Base-by-base conservation (phyloP, 2,329 filamentous ascomycete species). In the Paecilomyces variotii region DNA sequence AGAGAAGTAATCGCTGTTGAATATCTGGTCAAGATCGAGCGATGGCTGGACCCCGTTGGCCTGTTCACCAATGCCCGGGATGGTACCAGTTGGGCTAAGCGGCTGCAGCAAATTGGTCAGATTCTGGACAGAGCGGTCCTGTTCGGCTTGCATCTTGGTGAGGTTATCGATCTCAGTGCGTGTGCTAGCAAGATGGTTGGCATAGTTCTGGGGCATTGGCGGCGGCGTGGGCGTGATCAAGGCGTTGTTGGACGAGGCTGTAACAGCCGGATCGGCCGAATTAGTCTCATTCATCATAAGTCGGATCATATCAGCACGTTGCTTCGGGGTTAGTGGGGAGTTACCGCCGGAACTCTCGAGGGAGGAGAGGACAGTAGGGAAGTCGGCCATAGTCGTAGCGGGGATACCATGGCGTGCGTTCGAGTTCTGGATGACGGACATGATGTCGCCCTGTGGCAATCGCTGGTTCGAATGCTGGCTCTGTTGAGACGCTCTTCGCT, bases 141-240 rank as follows among this genome's bases (percentile, higher is more conserved):
- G 91, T 60, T 93, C 86, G 26, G 85, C 84, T 69, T 95, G 90
- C 67, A 96, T 79, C 51, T 87, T 87, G 62, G 90, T 85, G 1
- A 97, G 80, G 30, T 88, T 82, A 56, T 94, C 89, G 28, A 97
- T 83, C 62, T 96, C 89, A 12, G 87, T 80, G 61, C 88, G 82
- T 3, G 88, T 92, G 60, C 83, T 83, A 53, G 81, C 83, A 61
- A 94, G 73, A 14, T 73, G 75, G 30, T 68, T 68, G 34, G 72
- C 70, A 64, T 78, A 78, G 61, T 77, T 75, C 27, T 79, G 76
- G 0, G 82, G 80, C 74, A 84, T 80, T 1, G 79, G 74, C 0
- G 83, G 82, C 0, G 83, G 77, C 11, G 74, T 78, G 2, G 83
- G 82, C 14, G 79, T 81, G 52, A 82, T 77, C 10, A 86, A 74